Conservation (phyloP, 148 eudicot species). For the Hydrangea macrophylla region DNA sequence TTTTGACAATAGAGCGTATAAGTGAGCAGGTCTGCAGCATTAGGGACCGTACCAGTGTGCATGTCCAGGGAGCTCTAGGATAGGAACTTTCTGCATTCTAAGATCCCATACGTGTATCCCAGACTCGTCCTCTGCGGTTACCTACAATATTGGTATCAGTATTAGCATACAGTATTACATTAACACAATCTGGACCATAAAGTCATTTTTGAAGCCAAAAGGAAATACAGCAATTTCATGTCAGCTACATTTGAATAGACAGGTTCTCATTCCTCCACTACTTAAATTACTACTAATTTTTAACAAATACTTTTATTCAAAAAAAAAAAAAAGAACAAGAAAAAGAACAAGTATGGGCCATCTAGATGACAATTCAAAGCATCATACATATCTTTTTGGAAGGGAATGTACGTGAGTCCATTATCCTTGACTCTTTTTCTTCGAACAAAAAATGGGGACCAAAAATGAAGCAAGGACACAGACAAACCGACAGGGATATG, state of each 20-base stretch:
- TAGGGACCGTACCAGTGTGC: conserved; percentile 71
- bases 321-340: no score
- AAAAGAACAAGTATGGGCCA: no score
- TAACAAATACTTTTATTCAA: no score
- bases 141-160: conserved; percentile 42
- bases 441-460: no score
- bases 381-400: no score
- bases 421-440: no score
- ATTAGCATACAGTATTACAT: neutral
- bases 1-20: no score
- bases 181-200: neutral
- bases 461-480: no score
- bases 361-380: no score
- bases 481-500: no score
- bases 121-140: conserved; percentile 96
- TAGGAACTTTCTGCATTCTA: conserved; percentile 75
- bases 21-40: conserved; percentile 5
- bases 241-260: neutral
- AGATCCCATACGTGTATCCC: conserved; percentile 98
- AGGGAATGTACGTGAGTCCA: no score
- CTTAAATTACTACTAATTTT: no score
- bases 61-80: conserved; percentile 91
- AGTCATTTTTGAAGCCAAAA: neutral
- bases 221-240: neutral
- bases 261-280: neutral